These are phyloP conservation scores for Nectriaceae sp. DNA, from an alignment of 2,329 filamentous ascomycete species.

Conservation along the genomic window DNA sequence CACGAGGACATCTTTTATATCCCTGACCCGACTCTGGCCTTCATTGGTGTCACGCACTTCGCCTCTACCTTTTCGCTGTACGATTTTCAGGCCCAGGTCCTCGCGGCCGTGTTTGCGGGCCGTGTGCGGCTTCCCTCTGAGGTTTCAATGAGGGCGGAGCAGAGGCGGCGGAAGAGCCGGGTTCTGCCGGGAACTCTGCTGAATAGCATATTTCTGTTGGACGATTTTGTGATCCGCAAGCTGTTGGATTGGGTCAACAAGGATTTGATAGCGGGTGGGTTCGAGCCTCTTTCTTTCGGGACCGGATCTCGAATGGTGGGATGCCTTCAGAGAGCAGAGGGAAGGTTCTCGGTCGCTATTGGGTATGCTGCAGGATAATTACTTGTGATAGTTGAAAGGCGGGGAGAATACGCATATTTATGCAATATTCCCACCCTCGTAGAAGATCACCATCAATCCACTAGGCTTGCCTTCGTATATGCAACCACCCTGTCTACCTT, in stretches of 20 bases:
- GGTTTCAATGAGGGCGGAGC: neutral
- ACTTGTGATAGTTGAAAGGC: neutral
- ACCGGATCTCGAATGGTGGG: neutral
- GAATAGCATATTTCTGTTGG: neutral
- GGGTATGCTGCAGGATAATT: neutral
- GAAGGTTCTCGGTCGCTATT: neutral
- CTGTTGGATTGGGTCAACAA: neutral
- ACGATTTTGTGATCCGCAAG: neutral
- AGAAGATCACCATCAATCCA: too few relatives aligned
- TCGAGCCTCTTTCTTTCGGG: neutral
- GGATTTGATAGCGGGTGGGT: neutral
- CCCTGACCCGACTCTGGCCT: conserved; percentile 60
- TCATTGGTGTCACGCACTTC: conserved; percentile 66
- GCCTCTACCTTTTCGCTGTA: conserved; percentile 68
- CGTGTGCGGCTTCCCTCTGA: neutral
- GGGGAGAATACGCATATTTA: too few relatives aligned
- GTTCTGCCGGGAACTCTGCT: neutral
- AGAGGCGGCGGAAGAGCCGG: neutral
- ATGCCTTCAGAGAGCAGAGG: neutral
- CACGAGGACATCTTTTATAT: conserved; percentile 73
- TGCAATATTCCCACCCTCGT: too few relatives aligned
- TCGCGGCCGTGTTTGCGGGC: conserved; percentile 59
- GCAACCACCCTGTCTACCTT: too few relatives aligned
- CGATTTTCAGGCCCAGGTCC: conserved; percentile 65
- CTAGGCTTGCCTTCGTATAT: too few relatives aligned